phyloP scores from a whole-genome alignment of 225 moss, liverwort and hornwort species.

The Sphagnum tenellum region DNA sequence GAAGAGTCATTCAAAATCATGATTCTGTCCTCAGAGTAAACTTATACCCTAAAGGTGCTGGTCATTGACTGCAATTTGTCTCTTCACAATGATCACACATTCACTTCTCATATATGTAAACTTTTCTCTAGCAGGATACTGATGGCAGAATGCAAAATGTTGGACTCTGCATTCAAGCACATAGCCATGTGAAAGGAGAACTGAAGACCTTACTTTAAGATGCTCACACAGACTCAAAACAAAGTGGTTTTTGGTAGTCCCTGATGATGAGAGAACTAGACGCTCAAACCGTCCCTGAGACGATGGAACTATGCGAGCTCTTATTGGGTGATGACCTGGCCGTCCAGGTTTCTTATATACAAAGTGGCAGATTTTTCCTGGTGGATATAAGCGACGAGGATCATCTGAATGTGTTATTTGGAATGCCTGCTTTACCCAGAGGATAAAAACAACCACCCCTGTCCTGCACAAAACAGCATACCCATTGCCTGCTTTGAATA shows the following conservation, averaged over 20 bases:
- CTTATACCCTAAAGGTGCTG: background rate
- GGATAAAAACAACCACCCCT: slow-evolving; percentile 28
- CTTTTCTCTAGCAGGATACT: background rate
- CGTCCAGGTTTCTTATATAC: slow-evolving; percentile 65
- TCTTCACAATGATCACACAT: background rate
- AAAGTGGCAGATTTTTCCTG: slow-evolving; percentile 58
- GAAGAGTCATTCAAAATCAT: background rate
- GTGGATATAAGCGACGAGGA: slow-evolving; percentile 42
- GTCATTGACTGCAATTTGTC: background rate
- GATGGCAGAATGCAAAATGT: background rate
- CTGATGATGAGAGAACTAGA: slow-evolving; percentile 41
- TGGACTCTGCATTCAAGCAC: background rate
- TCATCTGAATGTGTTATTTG: slow-evolving; percentile 13
- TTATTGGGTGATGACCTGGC: slow-evolving; percentile 36
- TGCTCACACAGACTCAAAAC: slow-evolving; percentile 36
- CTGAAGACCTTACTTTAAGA: slow-evolving; percentile 35
- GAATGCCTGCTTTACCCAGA: slow-evolving; percentile 31
- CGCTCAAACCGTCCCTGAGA: slow-evolving; percentile 47
- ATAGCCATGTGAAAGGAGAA: background rate
- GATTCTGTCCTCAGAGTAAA: background rate
- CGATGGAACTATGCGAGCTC: slow-evolving; percentile 46
- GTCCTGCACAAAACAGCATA: slow-evolving; percentile 17
- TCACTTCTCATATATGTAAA: background rate
- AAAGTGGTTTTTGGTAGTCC: slow-evolving; percentile 43
- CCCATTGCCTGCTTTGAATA: background rate